Evolutionary conservation across 768 basidiomycete genomes (phyloP), one percentile per base, ranked within the genome.

Genomic region (Fibroporia radiculosa): DNA sequence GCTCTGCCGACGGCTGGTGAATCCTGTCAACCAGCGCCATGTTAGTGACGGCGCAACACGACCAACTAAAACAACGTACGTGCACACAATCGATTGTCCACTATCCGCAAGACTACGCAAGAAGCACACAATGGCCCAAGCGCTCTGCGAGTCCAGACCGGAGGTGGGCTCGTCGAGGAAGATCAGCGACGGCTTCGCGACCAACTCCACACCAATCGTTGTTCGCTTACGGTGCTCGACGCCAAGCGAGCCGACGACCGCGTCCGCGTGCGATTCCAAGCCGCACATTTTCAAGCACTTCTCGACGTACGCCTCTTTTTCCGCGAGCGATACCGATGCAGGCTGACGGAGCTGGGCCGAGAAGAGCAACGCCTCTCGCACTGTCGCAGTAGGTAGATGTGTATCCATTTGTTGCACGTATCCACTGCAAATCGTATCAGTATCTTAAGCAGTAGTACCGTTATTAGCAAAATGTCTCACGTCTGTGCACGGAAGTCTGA

Each of bases 141-240:
- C 88, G 44, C 82, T 84, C 61, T 90, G 86, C 3, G 87, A 89
- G 59, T 91, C 88, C 11, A 93, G 70, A 28, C 90, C 89, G 22
- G 86, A 65, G 0, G 91, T 93, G 0, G 92, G 92, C 60, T 93
- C 90, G 57, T 93, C 91, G 27, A 91, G 64, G 70, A 93, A 93
- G 16, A 93, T 71, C 0, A 93, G 68, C 0, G 67, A 59, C 78
- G 77, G 91, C 80, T 90, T 92, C 4, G 89, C 86, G 38, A 88
- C 89, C 11, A 93, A 68, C 58, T 92, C 89, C 27, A 92, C 89
- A 20, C 77, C 90, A 48, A 93, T 93, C 0, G 89, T 93, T 0
- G 86, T 80, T 5, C 89, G 73, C 64, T 92, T 93, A 39, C 78
- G 72, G 48, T 82, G 76, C 53, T 90, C 85, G 20, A 84, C 75